A percentile compares a stretch with the other conserved stretches of the same genome.
Conservation (phyloP, 108 stramenopile genomes). For the Skeletonema tropicum region DNA sequence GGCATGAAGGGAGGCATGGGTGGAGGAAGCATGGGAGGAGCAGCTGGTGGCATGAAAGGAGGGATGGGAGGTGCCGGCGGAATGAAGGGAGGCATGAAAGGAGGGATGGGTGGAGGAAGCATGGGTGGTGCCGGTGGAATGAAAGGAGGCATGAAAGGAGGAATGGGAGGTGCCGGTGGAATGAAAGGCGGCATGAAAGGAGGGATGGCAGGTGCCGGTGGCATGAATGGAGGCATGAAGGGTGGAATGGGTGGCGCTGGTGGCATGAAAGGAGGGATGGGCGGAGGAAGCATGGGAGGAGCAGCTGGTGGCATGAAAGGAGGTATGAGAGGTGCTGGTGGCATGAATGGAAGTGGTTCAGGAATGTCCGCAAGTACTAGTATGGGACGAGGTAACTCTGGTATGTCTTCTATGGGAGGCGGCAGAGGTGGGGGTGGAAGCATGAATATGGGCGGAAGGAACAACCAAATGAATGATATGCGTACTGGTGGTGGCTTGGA, state of each 20-base stretch:
- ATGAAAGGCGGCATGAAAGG: background rate
- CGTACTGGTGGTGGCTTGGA: background rate
- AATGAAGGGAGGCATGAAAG: background rate
- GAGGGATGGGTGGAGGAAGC: too few relatives aligned
- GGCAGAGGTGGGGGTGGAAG: too few relatives aligned
- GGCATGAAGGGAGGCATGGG: constrained; percentile 1
- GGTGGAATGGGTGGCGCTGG: background rate
- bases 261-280: background rate
- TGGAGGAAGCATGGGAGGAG: background rate
- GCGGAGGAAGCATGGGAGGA: too few relatives aligned
- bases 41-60: background rate
- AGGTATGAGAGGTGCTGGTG: too few relatives aligned
- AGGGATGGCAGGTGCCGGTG: background rate
- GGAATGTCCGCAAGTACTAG: background rate
- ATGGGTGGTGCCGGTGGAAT: background rate
- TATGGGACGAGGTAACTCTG: too few relatives aligned
- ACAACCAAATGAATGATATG: background rate
- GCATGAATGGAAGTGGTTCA: too few relatives aligned
- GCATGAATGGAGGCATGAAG: too few relatives aligned
- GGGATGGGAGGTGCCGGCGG: background rate
- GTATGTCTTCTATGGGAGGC: too few relatives aligned
- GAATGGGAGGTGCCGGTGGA: background rate
- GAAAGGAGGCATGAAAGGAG: background rate
- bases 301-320: too few relatives aligned
- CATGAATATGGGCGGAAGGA: background rate